phyloP scores from a whole-genome alignment of 1,284 basidiomycete species.

The Malassezia yamatoensis region DNA sequence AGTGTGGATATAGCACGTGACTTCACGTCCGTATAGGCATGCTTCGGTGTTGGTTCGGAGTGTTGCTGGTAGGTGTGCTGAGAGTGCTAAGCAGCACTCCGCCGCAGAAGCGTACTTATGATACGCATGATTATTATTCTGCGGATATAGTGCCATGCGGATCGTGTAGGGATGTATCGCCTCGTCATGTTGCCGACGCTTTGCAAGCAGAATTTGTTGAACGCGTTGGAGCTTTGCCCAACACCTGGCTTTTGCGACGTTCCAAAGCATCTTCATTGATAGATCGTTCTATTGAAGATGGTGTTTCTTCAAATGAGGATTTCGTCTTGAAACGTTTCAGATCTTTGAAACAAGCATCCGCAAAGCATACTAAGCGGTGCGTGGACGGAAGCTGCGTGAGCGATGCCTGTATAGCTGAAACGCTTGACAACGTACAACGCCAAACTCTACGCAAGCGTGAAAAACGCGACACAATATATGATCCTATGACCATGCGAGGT shows the following conservation, averaged over 20 bases:
- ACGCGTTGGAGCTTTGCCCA: slow-evolving; percentile 67
- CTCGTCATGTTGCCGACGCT: slow-evolving; percentile 51
- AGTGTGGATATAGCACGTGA: neutral
- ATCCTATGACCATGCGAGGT: slow-evolving; percentile 34
- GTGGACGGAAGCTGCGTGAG: slow-evolving; percentile 11
- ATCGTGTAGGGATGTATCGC: slow-evolving; percentile 29
- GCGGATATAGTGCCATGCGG: slow-evolving; percentile 59
- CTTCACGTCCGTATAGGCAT: neutral
- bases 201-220: slow-evolving; percentile 79
- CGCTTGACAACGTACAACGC: slow-evolving; percentile 39
- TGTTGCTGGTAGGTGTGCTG: neutral
- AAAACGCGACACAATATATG: slow-evolving; percentile 44
- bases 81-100: neutral
- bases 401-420: slow-evolving; percentile 14
- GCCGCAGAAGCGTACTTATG: slow-evolving; percentile 52
- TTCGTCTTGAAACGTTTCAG: slow-evolving; percentile 52
- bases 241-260: slow-evolving; percentile 75
- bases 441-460: slow-evolving; percentile 37
- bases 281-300: slow-evolving; percentile 15
- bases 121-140: slow-evolving; percentile 81
- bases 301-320: slow-evolving; percentile 43
- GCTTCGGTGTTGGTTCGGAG: neutral
- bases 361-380: slow-evolving; percentile 14
- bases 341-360: slow-evolving; percentile 15
- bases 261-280: slow-evolving; percentile 19